Percentiles rank a stretch among this genome's conserved stretches.
These are phyloP conservation scores for Tetrapisispora arboricola DNA, from an alignment of 805 yeast genomes.

Conservation along the genomic window DNA sequence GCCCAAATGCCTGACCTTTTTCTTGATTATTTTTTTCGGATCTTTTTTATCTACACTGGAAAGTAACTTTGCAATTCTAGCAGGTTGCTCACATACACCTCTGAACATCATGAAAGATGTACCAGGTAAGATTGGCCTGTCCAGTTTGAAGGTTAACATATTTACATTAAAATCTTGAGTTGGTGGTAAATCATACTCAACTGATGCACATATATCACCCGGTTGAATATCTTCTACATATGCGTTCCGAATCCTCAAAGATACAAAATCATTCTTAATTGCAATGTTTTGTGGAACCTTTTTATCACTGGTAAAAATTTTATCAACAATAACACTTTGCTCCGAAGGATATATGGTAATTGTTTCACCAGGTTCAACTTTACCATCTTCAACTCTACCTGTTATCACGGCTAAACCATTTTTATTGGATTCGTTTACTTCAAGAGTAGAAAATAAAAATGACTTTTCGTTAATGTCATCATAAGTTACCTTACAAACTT, in stretches of 20 bases:
- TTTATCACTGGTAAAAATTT: slow-evolving; percentile 19
- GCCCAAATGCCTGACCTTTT: slow-evolving; percentile 87
- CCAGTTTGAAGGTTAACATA: slow-evolving; percentile 52
- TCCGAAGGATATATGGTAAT: slow-evolving; percentile 46
- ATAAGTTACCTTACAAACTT: slow-evolving; percentile 9
- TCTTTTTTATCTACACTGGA: slow-evolving; percentile 64
- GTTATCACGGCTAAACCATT: slow-evolving; percentile 41
- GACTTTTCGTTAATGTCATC: slow-evolving; percentile 29
- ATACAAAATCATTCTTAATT: slow-evolving; percentile 46
- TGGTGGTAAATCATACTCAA: slow-evolving; percentile 38
- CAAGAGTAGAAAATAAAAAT: slow-evolving; percentile 54
- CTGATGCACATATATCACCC: slow-evolving; percentile 55
- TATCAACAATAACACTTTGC: slow-evolving; percentile 32
- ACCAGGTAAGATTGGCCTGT: slow-evolving; percentile 69
- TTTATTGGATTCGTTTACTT: slow-evolving; percentile 42
- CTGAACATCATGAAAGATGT: slow-evolving; percentile 69
- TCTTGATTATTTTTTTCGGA: slow-evolving; percentile 75
- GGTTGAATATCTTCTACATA: slow-evolving; percentile 39
- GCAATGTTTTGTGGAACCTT: slow-evolving; percentile 27
- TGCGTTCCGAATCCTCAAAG: slow-evolving; percentile 32
- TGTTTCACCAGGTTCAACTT: slow-evolving; percentile 61
- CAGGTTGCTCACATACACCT: slow-evolving; percentile 64
- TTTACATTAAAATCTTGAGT: slow-evolving; percentile 44
- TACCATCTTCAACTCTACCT: slow-evolving; percentile 63
- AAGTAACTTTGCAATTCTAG: slow-evolving; percentile 44